A percentile compares a stretch with the other conserved stretches of the same genome.
Evolutionary conservation across 768 basidiomycete genomes (phyloP).

Genomic region (Lactifluus subvellereus): DNA sequence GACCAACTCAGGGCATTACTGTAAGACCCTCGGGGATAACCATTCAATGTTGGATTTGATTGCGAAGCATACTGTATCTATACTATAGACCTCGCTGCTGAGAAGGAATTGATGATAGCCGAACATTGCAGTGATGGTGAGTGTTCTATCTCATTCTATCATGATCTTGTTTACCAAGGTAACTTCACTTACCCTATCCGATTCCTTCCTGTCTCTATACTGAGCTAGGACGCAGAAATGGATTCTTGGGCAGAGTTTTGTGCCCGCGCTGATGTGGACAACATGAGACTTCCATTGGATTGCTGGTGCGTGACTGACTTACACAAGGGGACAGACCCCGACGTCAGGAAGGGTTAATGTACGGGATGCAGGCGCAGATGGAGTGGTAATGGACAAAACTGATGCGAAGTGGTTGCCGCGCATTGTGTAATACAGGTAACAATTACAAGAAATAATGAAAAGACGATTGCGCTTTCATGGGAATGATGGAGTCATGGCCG

Average conservation of each 20-base stretch:
- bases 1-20: too few species aligned
- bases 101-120: too few species aligned
- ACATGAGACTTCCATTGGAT: neutral
- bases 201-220: too few species aligned
- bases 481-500: neutral
- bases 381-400: neutral
- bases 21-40: neutral
- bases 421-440: conserved; percentile 10
- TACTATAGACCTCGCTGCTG: too few species aligned
- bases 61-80: too few species aligned
- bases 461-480: conserved; percentile 3
- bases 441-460: conserved; percentile 17
- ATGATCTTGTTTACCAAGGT: too few species aligned
- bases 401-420: neutral
- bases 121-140: neutral
- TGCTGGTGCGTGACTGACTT: conserved; percentile 8
- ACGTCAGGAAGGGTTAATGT: conserved; percentile 3
- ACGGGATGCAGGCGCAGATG: neutral
- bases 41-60: neutral
- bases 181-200: too few species aligned
- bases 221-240: too few species aligned
- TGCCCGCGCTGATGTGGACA: neutral
- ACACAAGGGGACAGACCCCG: neutral
- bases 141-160: neutral
- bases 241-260: neutral